These are phyloP conservation scores for Ilex aquifolium DNA, from an alignment of 257 asterid genomes.

Conservation along the genomic window DNA sequence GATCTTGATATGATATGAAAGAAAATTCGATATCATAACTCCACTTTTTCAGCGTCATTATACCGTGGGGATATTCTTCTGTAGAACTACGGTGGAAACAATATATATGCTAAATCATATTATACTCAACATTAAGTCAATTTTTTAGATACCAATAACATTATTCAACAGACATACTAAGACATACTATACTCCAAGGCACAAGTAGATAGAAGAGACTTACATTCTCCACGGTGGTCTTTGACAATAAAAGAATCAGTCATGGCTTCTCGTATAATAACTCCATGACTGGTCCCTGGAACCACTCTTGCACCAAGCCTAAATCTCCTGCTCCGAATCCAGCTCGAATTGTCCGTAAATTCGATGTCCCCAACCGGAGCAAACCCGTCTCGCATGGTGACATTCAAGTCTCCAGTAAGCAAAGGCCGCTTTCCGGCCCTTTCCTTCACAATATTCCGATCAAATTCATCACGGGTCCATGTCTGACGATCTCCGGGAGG, in stretches of 20 bases:
- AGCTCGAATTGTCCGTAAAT: slow-evolving; percentile 71
- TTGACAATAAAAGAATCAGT: slow-evolving; percentile 59
- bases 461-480: slow-evolving; percentile 39
- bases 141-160: no score
- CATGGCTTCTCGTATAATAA: slow-evolving; percentile 40
- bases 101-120: no score
- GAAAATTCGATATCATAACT: no score
- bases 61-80: no score
- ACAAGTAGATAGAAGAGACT: slow-evolving; percentile 17
- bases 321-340: slow-evolving; percentile 63
- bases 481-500: slow-evolving; percentile 12
- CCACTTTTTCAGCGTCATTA: no score
- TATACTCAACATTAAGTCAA: no score
- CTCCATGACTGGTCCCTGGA: slow-evolving; percentile 6
- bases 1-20: no score
- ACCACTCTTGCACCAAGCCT: slow-evolving; percentile 58
- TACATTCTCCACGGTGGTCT: slow-evolving; percentile 79
- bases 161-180: no score
- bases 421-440: slow-evolving; percentile 63
- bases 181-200: neutral
- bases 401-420: slow-evolving; percentile 41
- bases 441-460: slow-evolving; percentile 37
- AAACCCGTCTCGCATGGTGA: slow-evolving; percentile 44
- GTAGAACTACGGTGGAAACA: no score
- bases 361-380: slow-evolving; percentile 48